These are phyloP conservation scores for Cinchona pubescens DNA, from an alignment of 257 asterid genomes.

Conservation along the genomic window DNA sequence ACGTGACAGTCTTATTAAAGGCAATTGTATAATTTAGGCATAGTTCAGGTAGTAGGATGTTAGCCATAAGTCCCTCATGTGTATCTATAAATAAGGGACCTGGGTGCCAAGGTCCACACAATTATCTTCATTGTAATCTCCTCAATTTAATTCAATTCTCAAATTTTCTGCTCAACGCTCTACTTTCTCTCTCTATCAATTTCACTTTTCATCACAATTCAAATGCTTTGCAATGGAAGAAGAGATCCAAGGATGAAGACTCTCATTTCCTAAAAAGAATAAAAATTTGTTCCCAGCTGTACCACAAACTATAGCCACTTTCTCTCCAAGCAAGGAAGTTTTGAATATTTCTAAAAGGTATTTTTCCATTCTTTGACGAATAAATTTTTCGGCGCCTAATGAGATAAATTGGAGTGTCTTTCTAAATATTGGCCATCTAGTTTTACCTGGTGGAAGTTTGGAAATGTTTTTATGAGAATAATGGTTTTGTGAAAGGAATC, in stretches of 20 bases:
- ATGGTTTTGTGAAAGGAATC: neutral
- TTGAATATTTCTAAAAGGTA: slow-evolving; percentile 15
- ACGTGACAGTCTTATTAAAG: no score
- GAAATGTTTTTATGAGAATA: neutral
- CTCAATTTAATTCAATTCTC: no score
- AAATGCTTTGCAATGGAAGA: slow-evolving; percentile 3
- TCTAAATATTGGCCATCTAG: slow-evolving; percentile 28
- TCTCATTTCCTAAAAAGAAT: slow-evolving; percentile 10
- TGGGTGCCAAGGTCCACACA: no score
- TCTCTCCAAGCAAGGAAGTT: slow-evolving; percentile 22
- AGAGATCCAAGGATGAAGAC: slow-evolving; percentile 21
- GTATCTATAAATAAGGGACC: no score
- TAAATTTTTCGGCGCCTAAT: slow-evolving; percentile 17
- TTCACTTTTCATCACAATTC: no score
- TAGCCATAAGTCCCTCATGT: no score
- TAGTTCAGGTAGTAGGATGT: no score
- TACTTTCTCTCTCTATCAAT: no score
- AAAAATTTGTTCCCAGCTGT: slow-evolving; percentile 29
- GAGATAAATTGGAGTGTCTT: slow-evolving; percentile 15
- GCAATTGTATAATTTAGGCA: no score
- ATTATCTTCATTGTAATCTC: no score
- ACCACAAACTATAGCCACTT: slow-evolving; percentile 17
- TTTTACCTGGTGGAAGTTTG: slow-evolving; percentile 22
- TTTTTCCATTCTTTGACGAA: slow-evolving; percentile 18
- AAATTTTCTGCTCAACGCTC: no score